Evolutionary conservation across 352 stramenopile species (phyloP).

Genomic region (Phytophthora aleatoria): DNA sequence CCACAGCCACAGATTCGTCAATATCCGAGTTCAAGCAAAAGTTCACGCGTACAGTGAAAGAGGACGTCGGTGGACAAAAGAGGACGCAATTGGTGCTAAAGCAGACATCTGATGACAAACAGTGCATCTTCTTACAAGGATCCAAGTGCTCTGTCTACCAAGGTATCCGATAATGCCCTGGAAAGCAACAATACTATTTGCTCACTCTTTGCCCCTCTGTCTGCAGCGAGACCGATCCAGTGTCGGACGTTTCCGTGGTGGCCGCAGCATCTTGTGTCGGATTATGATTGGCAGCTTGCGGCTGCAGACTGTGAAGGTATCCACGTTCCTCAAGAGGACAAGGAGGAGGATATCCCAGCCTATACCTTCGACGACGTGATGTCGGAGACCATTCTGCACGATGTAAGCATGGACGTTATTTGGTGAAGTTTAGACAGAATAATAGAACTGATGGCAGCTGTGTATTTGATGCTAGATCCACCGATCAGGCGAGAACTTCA

Average conservation of each 20-base stretch:
- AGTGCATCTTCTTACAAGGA: conserved; percentile 72
- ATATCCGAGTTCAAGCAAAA: conserved; percentile 38
- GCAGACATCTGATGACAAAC: conserved; percentile 57
- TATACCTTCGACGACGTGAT: conserved; percentile 64
- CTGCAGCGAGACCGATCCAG: conserved; percentile 66
- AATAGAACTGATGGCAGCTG: not conserved
- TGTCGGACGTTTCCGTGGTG: conserved; percentile 86
- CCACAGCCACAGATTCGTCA: conserved; percentile 34
- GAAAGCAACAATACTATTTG: not conserved
- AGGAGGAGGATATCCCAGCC: conserved; percentile 1
- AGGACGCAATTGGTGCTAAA: conserved; percentile 43
- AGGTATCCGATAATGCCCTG: conserved; percentile 25
- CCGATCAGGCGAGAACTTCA: conserved; percentile 74
- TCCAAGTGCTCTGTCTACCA: conserved; percentile 73
- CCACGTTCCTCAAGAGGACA: conserved; percentile 2
- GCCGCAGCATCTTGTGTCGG: conserved; percentile 75
- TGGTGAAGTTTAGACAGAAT: not conserved
- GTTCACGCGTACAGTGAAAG: conserved; percentile 36
- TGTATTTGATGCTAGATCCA: conserved; percentile 54
- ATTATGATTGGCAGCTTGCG: conserved; percentile 79
- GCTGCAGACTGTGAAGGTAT: conserved; percentile 76
- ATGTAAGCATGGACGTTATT: conserved; percentile 40
- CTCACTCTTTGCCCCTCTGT: not conserved
- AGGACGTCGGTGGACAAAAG: conserved; percentile 26
- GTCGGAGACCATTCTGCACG: conserved; percentile 63